Evolutionary conservation across 768 basidiomycete genomes (phyloP), one percentile per base, ranked within the genome.

Genomic region (Kwoniella bestiolae): DNA sequence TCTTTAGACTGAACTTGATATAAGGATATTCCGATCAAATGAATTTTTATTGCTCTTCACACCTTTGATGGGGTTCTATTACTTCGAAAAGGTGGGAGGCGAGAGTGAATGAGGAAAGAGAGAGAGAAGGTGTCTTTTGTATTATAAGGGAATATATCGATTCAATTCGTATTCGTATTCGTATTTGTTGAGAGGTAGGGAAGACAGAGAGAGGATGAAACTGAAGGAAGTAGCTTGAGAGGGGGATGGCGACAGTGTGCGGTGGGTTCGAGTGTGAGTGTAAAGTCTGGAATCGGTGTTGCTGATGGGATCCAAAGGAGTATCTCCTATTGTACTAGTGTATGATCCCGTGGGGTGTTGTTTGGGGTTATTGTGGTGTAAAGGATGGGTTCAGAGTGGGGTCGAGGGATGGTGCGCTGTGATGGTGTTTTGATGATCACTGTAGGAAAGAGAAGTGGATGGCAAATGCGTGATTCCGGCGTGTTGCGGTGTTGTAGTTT

Each of bases 21-120:
- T 26, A 26, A 25, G 8, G 26, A 25, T 47, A 51, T 51, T 47
- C 50, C 50, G 50, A 51, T 51, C 50, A 51, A 51, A 51, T 41
- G 12, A 41, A 41, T 41, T 3, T 41, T 11, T 41, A 41, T 41
- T 14, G 5, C 18, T 41, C 38, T 41, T 41, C 38, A 41, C 38
- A 41, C 12, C 38, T 18, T 41, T 41, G 38, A 14, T 11, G 38
- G 38, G 38, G n/a, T n/a, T n/a, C n/a, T n/a, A n/a, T n/a, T n/a
- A n/a, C n/a, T n/a, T n/a, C n/a, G n/a, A n/a, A n/a, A n/a, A 41
- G 38, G 12, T 11, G 38, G 38, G 38, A 41, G 34, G 12, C 6
- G 34, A 12, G 34, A 35, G 38, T 14, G 38, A 18, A 18, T 16
- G 9, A 41, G 3, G 38, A 41, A 41, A 41, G 8, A 41, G 38